Base-by-base conservation (phyloP, 495 filamentous ascomycete genomes). In the Hypoxylon subgilvum region DNA sequence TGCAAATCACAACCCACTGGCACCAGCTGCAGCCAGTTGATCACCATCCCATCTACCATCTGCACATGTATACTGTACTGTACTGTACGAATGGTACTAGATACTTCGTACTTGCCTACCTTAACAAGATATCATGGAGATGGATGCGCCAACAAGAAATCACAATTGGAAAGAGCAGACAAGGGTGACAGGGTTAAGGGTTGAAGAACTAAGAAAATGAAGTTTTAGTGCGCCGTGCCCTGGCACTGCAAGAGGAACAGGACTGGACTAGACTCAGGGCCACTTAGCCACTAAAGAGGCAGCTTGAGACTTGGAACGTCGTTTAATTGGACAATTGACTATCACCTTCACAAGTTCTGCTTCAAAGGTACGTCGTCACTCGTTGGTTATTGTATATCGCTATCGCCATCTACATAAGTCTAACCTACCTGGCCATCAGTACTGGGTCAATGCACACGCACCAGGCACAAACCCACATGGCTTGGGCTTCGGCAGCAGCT, bases 261-360 rank as follows among this genome's bases (percentile, higher is more conserved):
- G 23, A 56, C 46, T 53, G 25, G 39, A 30, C 14, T 27, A 27
- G 4, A 27, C 49, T 52, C 47, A 63, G 60, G 38, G 53, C 21
- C 46, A 53, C 53, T 22, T 42, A 63, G 52, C 59, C 41, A 63
- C 12, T 57, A 6, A 31, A 27, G 42, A 52, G 45, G 32, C 44
- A 40, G 19, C 31, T 36, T 56, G 10, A 57, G 46, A 51, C 30
- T 42, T 51, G 59, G 59, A 39, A 51, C 25, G 18, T 13, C 34
- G 49, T 57, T 27, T 27, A 38, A 63, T 57, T 63, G 60, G 52
- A 18, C 52, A 57, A 63, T 57, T 49, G 34, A n/a, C n/a, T n/a
- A n/a, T n/a, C n/a, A n/a, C n/a, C n/a, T n/a, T n/a, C n/a, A n/a
- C n/a, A n/a, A 6, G 14, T 14, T 43, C 28, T 14, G 18, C 12